phyloP scores from a whole-genome alignment of 768 basidiomycete species.

The Mycena amicta region DNA sequence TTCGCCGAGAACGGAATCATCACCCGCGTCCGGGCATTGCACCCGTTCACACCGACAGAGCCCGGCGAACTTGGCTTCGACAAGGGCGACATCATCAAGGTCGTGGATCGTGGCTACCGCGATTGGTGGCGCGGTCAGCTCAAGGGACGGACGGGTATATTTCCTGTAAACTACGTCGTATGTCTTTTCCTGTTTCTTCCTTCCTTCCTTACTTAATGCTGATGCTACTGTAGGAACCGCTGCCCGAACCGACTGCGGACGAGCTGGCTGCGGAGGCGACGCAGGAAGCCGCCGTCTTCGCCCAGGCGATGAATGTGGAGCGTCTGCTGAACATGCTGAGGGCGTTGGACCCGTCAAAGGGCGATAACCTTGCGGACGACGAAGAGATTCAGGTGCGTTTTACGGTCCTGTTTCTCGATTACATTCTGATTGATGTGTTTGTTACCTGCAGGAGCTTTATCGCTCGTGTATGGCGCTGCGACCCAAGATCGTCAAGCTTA shows the following conservation, averaged over 20 bases:
- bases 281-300: slow-evolving; percentile 85
- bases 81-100: slow-evolving; percentile 92
- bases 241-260: slow-evolving; percentile 79
- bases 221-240: slow-evolving; percentile 67
- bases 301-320: slow-evolving; percentile 85
- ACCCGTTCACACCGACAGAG: slow-evolving; percentile 86
- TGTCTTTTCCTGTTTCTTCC: slow-evolving; percentile 30
- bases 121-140: slow-evolving; percentile 98
- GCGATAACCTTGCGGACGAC: slow-evolving; percentile 84
- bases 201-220: neutral
- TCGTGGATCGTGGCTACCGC: slow-evolving; percentile 90
- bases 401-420: neutral
- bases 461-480: slow-evolving; percentile 85
- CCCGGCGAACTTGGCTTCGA: slow-evolving; percentile 90
- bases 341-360: slow-evolving; percentile 66
- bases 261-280: slow-evolving; percentile 84
- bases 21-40: slow-evolving; percentile 85
- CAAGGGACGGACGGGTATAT: slow-evolving; percentile 89
- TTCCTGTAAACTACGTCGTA: slow-evolving; percentile 96
- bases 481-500: slow-evolving; percentile 94
- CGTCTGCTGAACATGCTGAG: slow-evolving; percentile 75
- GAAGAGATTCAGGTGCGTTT: slow-evolving; percentile 78
- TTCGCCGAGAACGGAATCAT: slow-evolving; percentile 46
- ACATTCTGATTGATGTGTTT: neutral
- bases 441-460: slow-evolving; percentile 82